Evolutionary conservation across 1,284 basidiomycete genomes (phyloP).

Genomic region (Tremellales sp.): DNA sequence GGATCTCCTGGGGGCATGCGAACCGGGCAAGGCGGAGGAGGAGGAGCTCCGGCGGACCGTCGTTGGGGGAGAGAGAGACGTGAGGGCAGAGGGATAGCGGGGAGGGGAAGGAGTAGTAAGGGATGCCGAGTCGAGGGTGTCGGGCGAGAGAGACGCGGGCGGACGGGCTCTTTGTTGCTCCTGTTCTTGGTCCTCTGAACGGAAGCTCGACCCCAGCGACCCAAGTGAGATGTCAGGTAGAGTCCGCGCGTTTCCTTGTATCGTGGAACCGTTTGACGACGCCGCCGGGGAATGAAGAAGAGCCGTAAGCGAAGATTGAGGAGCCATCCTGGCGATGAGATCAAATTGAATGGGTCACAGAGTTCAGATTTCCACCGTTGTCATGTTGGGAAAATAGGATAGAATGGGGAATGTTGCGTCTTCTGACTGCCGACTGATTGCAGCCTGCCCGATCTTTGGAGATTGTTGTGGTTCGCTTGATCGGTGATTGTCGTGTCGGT

Average conservation of each 20-base stretch:
- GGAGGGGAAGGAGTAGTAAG: constrained; percentile 17
- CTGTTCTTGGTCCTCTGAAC: constrained; percentile 39
- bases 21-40: constrained; percentile 23
- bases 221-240: constrained; percentile 47
- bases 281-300: constrained; percentile 37
- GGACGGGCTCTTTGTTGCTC: constrained; percentile 7
- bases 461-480: not conserved
- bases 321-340: constrained; percentile 23
- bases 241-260: constrained; percentile 31
- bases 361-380: no score
- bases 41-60: constrained; percentile 36
- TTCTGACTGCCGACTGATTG: no score
- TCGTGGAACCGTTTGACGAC: constrained; percentile 34
- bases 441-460: no score
- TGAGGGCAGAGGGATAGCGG: constrained; percentile 24
- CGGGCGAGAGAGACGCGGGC: constrained; percentile 13
- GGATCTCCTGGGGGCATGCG: constrained; percentile 27
- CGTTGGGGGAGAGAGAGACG: constrained; percentile 33
- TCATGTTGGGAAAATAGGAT: no score
- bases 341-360: not conserved
- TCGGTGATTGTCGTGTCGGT: constrained; percentile 5
- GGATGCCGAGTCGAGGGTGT: constrained; percentile 26
- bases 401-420: no score
- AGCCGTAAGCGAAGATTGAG: constrained; percentile 32
- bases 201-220: constrained; percentile 44